Evolutionary conservation across 108 stramenopile genomes (phyloP), one percentile per base, ranked within the genome.

Genomic region (Pseudonitzschia multistriata): DNA sequence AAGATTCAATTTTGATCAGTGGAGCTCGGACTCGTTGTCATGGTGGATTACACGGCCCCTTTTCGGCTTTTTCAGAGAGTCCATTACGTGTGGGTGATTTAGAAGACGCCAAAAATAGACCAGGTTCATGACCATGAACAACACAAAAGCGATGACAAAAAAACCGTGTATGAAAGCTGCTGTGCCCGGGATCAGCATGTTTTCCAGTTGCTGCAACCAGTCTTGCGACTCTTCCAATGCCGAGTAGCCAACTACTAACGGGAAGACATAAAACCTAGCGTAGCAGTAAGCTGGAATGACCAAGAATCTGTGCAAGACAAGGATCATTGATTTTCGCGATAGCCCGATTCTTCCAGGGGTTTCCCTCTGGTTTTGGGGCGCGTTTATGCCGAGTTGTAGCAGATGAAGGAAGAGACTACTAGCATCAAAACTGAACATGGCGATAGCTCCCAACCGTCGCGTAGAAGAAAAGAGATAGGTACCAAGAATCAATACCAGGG

Each of bases 171-270:
- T 70, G 25, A 62, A 75, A 31, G 66, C 35, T 5, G 74, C 83
- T 39, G 68, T 79, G 2, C 88, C 87, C 3, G 85, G 87, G 22
- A 84, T 64, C 42, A 90, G 71, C 47, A 86, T 89, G 29, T 82
- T 79, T 63, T 93, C 91, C 48, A 93, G 74, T 69, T 93, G 88
- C 31, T 83, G 82, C 39, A 93, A 79, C 91, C 91, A 93, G 19
- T 81, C 74, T 53, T 81, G 65, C 3, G 83, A 84, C 70, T 93
- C 91, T 29, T 72, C 75, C 71, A 71, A 13, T 21, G 87, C 88
- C 3, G 87, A 90, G 62, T 81, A 85, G 71, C 85, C 82, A 30
- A 93, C 76, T 0, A 88, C 73, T 30, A 87, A 83, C 33, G 91
- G 88, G 30, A 88, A 82, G 14, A 93, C 84, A 60, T 79, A 83